Evolutionary conservation across 2,329 filamentous ascomycete genomes (phyloP).

Genomic region (Aspergillus fijiensis): DNA sequence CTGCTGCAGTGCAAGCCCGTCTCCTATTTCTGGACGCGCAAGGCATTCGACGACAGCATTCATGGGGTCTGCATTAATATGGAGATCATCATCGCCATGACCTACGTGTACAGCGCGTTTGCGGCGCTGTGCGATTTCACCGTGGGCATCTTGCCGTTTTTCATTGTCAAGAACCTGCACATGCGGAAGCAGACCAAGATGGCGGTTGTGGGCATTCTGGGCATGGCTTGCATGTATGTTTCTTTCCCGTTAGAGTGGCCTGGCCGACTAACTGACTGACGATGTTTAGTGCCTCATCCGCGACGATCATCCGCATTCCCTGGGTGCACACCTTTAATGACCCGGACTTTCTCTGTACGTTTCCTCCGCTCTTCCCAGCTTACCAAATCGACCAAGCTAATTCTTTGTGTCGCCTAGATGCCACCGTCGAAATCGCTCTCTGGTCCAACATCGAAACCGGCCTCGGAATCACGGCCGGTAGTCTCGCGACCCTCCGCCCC

Average conservation of each 20-base stretch:
- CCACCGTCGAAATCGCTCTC: conserved; percentile 47
- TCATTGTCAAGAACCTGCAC: conserved; percentile 56
- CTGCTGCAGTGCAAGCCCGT: conserved; percentile 56
- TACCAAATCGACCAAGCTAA: not conserved
- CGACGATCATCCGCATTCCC: conserved; percentile 47
- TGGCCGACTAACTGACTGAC: not conserved
- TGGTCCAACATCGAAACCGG: conserved; percentile 39
- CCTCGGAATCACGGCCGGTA: conserved; percentile 46
- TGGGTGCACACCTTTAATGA: conserved; percentile 41
- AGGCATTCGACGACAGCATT: conserved; percentile 24
- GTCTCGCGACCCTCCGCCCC: conserved; percentile 51
- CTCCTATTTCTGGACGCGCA: conserved; percentile 50
- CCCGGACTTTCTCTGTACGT: conserved; percentile 37
- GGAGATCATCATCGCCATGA: conserved; percentile 34
- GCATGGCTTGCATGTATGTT: conserved; percentile 47
- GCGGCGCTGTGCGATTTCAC: conserved; percentile 51
- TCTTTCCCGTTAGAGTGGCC: conserved; percentile 9
- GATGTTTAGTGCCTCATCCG: conserved; percentile 41
- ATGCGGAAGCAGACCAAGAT: conserved; percentile 55
- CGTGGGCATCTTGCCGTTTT: conserved; percentile 53
- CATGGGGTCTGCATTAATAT: conserved; percentile 46
- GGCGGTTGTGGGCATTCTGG: conserved; percentile 53
- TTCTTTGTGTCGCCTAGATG: conserved; percentile 22
- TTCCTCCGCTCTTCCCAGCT: not conserved
- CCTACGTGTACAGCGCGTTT: conserved; percentile 36